A percentile compares a stretch with the other conserved stretches of the same genome.
phyloP scores from a whole-genome alignment of 2,329 filamentous ascomycete species.

The Ophiostoma triangulosporum region DNA sequence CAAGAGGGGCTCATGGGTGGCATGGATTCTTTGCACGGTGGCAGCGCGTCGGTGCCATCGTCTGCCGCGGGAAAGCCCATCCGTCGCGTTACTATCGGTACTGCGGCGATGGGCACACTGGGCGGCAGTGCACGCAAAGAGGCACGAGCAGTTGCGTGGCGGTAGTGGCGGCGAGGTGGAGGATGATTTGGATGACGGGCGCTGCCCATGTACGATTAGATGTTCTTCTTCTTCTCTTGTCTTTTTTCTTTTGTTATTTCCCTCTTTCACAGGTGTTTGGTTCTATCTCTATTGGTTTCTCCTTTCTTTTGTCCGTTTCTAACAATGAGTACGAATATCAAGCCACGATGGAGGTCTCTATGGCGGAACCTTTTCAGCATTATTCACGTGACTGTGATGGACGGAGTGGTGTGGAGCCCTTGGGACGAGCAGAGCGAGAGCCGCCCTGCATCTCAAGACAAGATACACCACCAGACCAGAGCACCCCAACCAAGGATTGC shows the following conservation, averaged over 20 bases:
- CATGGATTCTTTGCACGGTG: conserved; percentile 11
- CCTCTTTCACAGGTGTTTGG: neutral
- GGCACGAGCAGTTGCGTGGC: conserved; percentile 14
- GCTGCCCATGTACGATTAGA: neutral
- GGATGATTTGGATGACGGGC: neutral
- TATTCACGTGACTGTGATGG: too few relatives aligned
- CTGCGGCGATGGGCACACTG: conserved; percentile 18
- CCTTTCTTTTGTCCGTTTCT: neutral
- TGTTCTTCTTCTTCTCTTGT: neutral
- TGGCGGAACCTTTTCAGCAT: too few relatives aligned
- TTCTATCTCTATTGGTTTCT: neutral
- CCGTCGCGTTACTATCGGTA: conserved; percentile 30
- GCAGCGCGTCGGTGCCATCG: neutral
- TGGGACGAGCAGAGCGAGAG: too few relatives aligned
- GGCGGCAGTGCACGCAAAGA: conserved; percentile 1
- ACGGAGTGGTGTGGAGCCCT: too few relatives aligned
- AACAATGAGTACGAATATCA: too few relatives aligned
- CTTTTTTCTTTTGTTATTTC: neutral
- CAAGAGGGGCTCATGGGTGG: conserved; percentile 19
- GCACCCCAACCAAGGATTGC: too few relatives aligned
- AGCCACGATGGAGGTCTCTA: too few relatives aligned
- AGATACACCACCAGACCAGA: too few relatives aligned
- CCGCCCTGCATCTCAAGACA: too few relatives aligned
- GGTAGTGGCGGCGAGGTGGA: conserved; percentile 9
- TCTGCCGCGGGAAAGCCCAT: conserved; percentile 3